These are phyloP conservation scores for Pterulicium gracile DNA, from an alignment of 1,284 basidiomycete genomes.

Conservation along the genomic window DNA sequence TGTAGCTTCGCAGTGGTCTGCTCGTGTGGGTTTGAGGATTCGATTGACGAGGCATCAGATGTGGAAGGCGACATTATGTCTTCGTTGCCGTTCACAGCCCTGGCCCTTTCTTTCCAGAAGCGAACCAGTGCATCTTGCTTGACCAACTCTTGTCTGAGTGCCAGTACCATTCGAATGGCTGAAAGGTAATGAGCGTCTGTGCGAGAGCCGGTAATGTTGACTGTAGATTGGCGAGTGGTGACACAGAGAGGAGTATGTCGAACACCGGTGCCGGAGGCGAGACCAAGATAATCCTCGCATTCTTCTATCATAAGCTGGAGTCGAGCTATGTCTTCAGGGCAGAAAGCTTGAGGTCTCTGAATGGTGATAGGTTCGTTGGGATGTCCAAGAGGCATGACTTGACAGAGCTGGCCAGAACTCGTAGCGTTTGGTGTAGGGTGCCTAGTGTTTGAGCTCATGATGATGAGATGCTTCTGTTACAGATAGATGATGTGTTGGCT, in stretches of 20 bases:
- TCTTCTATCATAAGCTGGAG: not conserved
- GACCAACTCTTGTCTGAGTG: not conserved
- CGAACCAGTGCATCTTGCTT: not conserved
- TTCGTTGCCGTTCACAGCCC: too few species aligned
- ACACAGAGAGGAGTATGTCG: not conserved
- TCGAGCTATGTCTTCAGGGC: not conserved
- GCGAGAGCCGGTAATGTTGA: not conserved
- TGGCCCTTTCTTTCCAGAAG: not conserved
- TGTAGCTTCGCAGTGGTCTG: too few species aligned
- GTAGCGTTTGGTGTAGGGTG: too few species aligned
- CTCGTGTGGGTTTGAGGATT: too few species aligned
- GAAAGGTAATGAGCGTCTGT: not conserved
- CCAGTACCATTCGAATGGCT: not conserved
- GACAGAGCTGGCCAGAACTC: too few species aligned
- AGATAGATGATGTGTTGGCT: too few species aligned
- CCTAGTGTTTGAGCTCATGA: too few species aligned
- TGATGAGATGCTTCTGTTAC: too few species aligned
- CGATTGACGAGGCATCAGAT: not conserved
- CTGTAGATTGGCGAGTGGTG: not conserved
- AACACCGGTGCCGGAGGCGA: not conserved
- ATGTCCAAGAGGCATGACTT: too few species aligned
- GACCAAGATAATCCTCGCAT: not conserved
- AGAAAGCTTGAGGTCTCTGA: not conserved
- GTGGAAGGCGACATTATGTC: not conserved
- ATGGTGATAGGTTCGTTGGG: not conserved